Evolutionary conservation across 768 basidiomycete species (phyloP), one percentile per base, ranked within the genome.

Genomic region (Melanogaster broomeanus): DNA sequence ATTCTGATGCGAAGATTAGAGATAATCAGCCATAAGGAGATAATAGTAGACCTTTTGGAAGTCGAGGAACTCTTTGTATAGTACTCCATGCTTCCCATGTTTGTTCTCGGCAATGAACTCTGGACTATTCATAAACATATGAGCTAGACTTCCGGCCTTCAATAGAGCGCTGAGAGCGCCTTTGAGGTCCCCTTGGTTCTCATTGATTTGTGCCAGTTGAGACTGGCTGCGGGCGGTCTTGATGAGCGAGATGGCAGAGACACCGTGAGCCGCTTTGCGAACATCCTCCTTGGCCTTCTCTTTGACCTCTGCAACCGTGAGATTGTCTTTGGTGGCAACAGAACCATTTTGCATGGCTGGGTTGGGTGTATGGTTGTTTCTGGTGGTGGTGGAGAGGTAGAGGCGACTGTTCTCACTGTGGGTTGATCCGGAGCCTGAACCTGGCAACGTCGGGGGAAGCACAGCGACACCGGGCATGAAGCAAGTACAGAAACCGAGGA

Each of bases 41-140:
- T 16, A 53, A 51, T 37, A 41, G 73, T 78, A 28, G 60, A 90
- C 89, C 74, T 81, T 76, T 59, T 83, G 75, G 53, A 90, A 88
- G 21, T 83, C 81, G 38, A 73, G 60, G 48, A 88, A 77, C 58
- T 88, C 87, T 67, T 79, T 83, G 67, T 78, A 77, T 42, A 89
- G 65, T 31, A 77, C 70, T 15, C 83, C 82, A 51, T 75, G 75
- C 53, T 77, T 80, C 37, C 77, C 79, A 33, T 71, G 72, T 41
- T 66, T 64, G 58, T 76, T 77, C 53, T 81, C 81, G 19, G 71
- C 61, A 49, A 66, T 69, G 64, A 83, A 82, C 60, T 88, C 87
- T 9, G 74, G 52, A 15, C 81, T 79, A 41, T 83, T 79, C 74
- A 87, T 79, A 40, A 82, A 75, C 69, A 81, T 76, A 56, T 77